phyloP scores from a whole-genome alignment of 2,329 filamentous ascomycete species.

The Hypoxylon sp. region DNA sequence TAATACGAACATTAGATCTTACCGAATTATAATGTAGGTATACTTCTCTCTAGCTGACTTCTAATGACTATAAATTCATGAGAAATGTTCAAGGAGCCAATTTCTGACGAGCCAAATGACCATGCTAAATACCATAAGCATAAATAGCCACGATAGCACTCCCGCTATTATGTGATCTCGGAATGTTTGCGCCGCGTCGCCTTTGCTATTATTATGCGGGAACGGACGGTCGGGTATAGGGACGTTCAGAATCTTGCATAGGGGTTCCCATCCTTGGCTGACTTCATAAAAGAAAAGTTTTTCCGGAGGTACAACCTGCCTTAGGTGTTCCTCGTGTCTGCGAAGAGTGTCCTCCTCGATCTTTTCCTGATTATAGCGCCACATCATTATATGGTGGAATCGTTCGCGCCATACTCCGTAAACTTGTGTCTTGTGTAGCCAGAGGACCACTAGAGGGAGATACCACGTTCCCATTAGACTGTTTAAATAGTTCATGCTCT shows the following conservation, averaged over 20 bases:
- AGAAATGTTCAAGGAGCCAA: slow-evolving; percentile 36
- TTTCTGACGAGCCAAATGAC: slow-evolving; percentile 41
- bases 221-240: slow-evolving; percentile 55
- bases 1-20: slow-evolving; percentile 3
- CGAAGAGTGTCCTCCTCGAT: slow-evolving; percentile 52
- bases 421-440: slow-evolving; percentile 53
- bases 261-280: slow-evolving; percentile 55
- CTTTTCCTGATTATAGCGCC: slow-evolving; percentile 53
- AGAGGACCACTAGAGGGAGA: slow-evolving; percentile 54
- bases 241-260: slow-evolving; percentile 56
- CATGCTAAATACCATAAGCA: slow-evolving; percentile 46
- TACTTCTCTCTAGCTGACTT: background rate
- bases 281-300: slow-evolving; percentile 57
- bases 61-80: slow-evolving; percentile 19
- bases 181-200: slow-evolving; percentile 49
- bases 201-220: slow-evolving; percentile 56
- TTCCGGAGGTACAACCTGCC: slow-evolving; percentile 53
- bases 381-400: slow-evolving; percentile 53
- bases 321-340: slow-evolving; percentile 53
- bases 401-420: slow-evolving; percentile 54
- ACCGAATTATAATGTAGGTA: background rate
- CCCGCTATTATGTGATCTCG: slow-evolving; percentile 51
- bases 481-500: slow-evolving; percentile 55
- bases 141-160: slow-evolving; percentile 50
- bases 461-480: slow-evolving; percentile 55